Evolutionary conservation across 1,284 basidiomycete genomes (phyloP).

Genomic region (Wolfiporia cocos): DNA sequence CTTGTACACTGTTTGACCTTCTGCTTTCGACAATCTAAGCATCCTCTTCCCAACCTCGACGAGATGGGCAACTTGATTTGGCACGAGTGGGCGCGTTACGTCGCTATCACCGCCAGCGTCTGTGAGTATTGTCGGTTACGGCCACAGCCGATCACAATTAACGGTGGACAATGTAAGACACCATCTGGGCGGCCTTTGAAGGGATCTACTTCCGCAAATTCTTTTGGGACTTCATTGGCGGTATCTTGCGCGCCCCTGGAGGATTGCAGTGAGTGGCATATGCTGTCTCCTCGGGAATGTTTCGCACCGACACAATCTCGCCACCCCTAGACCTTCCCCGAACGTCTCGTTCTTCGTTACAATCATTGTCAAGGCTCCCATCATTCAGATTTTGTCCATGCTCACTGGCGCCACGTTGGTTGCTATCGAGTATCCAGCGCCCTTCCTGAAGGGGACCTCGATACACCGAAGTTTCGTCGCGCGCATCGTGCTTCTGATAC

Average conservation of each 20-base stretch:
- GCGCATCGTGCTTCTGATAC: constrained; percentile 55
- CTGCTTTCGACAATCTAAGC: constrained; percentile 12
- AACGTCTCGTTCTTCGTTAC: constrained; percentile 58
- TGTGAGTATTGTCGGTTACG: constrained; percentile 48
- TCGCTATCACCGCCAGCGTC: constrained; percentile 64
- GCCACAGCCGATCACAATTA: neutral
- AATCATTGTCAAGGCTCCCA: constrained; percentile 68
- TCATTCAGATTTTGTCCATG: constrained; percentile 66
- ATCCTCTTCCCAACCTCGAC: constrained; percentile 13
- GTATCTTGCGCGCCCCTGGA: constrained; percentile 66
- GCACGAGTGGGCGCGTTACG: constrained; percentile 72
- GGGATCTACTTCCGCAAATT: constrained; percentile 83
- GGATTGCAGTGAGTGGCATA: constrained; percentile 65
- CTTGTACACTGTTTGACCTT: constrained; percentile 14
- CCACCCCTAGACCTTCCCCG: constrained; percentile 54
- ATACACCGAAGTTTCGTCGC: constrained; percentile 63
- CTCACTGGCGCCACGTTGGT: constrained; percentile 51
- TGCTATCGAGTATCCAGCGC: constrained; percentile 63
- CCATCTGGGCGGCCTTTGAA: constrained; percentile 74
- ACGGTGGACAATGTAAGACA: constrained; percentile 39
- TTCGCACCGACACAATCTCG: too few species aligned
- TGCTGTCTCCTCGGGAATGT: too few species aligned
- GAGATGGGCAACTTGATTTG: constrained; percentile 80
- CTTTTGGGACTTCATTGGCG: constrained; percentile 82
- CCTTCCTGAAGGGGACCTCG: constrained; percentile 46